phyloP scores from a whole-genome alignment of 345 rosid species.

The Erysimum cheiranthoides region DNA sequence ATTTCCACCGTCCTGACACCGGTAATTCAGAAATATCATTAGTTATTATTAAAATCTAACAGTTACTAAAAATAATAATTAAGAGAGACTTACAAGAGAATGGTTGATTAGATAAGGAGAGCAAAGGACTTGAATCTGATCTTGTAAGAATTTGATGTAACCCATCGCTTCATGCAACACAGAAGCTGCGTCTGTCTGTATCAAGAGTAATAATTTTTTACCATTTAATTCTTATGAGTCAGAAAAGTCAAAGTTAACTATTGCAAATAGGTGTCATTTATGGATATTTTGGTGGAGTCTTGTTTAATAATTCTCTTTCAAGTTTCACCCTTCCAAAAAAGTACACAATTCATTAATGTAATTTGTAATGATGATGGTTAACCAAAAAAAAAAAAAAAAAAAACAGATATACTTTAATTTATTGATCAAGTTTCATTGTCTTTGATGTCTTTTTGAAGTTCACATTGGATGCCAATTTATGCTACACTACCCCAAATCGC shows the following conservation, averaged over 20 bases:
- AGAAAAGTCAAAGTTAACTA: conserved; percentile 36
- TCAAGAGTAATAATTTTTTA: background rate
- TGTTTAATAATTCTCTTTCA: conserved; percentile 15
- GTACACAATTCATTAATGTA: conserved; percentile 29
- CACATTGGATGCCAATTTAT: conserved; percentile 44
- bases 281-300: conserved; percentile 30
- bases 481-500: conserved; percentile 46
- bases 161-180: conserved; percentile 98
- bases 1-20: conserved; percentile 52
- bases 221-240: background rate
- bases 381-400: background rate
- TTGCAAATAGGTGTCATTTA: background rate
- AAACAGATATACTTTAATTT: conserved; percentile 24
- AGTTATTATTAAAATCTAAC: background rate
- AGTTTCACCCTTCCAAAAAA: conserved; percentile 6
- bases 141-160: conserved; percentile 90
- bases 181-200: conserved; percentile 93
- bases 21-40: background rate
- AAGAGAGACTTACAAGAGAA: conserved; percentile 30
- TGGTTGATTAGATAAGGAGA: conserved; percentile 75
- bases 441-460: conserved; percentile 39
- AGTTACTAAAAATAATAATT: background rate
- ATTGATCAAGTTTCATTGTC: conserved; percentile 40
- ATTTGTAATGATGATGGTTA: conserved; percentile 20
- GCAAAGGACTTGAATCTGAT: conserved; percentile 87